Base-by-base conservation (phyloP, 768 basidiomycete genomes). In the Leccinum subgranulosum region DNA sequence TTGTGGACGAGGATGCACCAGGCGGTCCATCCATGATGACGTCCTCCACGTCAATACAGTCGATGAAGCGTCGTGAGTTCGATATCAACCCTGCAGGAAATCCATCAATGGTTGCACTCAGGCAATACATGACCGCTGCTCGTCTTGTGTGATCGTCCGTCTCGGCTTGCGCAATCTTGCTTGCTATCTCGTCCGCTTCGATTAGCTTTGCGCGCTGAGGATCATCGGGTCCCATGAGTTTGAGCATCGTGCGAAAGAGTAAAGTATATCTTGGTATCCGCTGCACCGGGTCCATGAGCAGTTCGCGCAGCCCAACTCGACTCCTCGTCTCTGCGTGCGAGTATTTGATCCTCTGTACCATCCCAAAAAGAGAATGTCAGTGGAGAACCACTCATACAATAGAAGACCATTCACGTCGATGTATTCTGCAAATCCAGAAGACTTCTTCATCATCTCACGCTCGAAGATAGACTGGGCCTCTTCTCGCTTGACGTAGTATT, bases 241-340 rank as follows among this genome's bases (percentile, higher is more conserved):
- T 93, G 67, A 95, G 77, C 88, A 98, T 98, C 6, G 82, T 90
- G 58, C 92, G 88, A 73, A 96, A 92, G 62, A 98, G 80, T 25
- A 98, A 78, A 1, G 93, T 95, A 73, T 98, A 98, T 62, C 96
- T 81, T 4, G 95, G 94, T 66, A 98, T 93, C 33, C 95, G 86
- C 67, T 98, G 95, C 6, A 97, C 92, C 15, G 95, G 95, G 63
- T 98, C 95, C 87, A 96, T 96, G 21, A 98, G 80, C 50, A 97
- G 82, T 69, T 96, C 94, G 27, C 94, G 83, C 54, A 98, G 77
- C 46, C 92, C 94, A 55, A 96, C 83, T 41, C 93, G 90, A 69
- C 91, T 94, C 64, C 81, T 81, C 29, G 80, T 71, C 62, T 91
- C 91, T 21, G 84, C 76, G 15, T 83, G 83, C 60, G 87, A 84